A percentile compares a stretch with the other conserved stretches of the same genome.
Conservation (phyloP, 352 stramenopile genomes). For the Globisporangium perplexum region DNA sequence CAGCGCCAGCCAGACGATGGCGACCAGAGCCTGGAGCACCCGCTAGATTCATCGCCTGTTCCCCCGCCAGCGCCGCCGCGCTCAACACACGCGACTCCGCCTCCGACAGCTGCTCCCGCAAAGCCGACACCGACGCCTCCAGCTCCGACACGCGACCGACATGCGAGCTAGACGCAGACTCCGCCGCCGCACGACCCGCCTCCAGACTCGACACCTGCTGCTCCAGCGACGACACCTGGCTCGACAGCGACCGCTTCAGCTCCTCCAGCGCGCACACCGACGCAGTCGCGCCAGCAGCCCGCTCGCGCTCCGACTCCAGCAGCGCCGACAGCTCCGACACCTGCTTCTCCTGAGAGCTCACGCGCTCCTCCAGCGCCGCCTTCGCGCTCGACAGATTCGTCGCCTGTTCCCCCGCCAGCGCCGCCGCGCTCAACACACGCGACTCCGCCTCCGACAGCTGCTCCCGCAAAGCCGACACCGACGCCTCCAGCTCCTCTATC, state of each 20-base stretch:
- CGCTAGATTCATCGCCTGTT: conserved; percentile 16
- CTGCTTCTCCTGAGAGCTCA: background rate
- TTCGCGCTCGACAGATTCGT: conserved; percentile 17
- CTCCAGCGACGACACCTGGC: conserved; percentile 19
- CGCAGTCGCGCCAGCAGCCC: background rate
- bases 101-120: conserved; percentile 12
- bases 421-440: conserved; percentile 15
- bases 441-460: conserved; percentile 9
- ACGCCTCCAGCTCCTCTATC: conserved; percentile 7
- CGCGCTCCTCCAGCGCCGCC: conserved; percentile 2
- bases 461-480: conserved; percentile 6
- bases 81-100: conserved; percentile 13
- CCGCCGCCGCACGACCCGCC: background rate
- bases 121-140: conserved; percentile 7
- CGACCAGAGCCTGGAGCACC: background rate
- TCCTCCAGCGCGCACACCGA: conserved; percentile 2
- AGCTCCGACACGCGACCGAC: conserved; percentile 10
- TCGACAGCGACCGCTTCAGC: conserved; percentile 6
- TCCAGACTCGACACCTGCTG: conserved; percentile 7
- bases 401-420: conserved; percentile 15
- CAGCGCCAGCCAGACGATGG: background rate
- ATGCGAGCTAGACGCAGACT: conserved; percentile 1
- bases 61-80: conserved; percentile 12
- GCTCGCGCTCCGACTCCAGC: background rate
- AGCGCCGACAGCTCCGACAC: conserved; percentile 3